Evolutionary conservation across 2,329 filamentous ascomycete species (phyloP).

Genomic region (Calonectria henricotiae): DNA sequence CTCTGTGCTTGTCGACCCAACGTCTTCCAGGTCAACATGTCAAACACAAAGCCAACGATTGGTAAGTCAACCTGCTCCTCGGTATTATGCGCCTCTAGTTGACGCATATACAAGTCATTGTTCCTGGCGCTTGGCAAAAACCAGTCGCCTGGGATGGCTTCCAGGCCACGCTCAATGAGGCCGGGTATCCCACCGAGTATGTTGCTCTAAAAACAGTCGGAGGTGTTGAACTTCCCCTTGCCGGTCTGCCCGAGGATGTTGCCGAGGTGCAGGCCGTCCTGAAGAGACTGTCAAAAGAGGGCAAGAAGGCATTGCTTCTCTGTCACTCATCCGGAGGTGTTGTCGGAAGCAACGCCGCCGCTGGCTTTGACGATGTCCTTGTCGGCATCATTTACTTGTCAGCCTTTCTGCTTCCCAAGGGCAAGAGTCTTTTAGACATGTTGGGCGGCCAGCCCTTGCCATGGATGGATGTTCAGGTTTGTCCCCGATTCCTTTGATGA

Average conservation of each 20-base stretch:
- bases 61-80: background rate
- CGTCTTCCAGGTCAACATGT: slow-evolving; percentile 12
- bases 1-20: background rate
- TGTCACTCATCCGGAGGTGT: slow-evolving; percentile 9
- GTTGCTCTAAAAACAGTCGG: slow-evolving; percentile 8
- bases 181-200: slow-evolving; percentile 10
- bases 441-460: slow-evolving; percentile 12
- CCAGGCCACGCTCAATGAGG: background rate
- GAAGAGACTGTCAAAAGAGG: background rate
- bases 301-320: background rate
- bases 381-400: slow-evolving; percentile 1
- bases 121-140: slow-evolving; percentile 10
- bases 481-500: background rate
- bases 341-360: slow-evolving; percentile 1
- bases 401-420: background rate
- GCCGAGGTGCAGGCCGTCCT: slow-evolving; percentile 10
- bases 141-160: background rate
- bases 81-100: background rate
- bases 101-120: slow-evolving; percentile 1
- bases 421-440: slow-evolving; percentile 9
- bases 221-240: background rate
- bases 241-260: background rate
- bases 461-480: slow-evolving; percentile 12
- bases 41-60: slow-evolving; percentile 4
- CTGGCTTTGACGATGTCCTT: background rate